Percentiles rank a stretch among this genome's conserved stretches.
These are phyloP conservation scores for Trichosporon ovoides DNA, from an alignment of 1,284 basidiomycete genomes.

Conservation along the genomic window DNA sequence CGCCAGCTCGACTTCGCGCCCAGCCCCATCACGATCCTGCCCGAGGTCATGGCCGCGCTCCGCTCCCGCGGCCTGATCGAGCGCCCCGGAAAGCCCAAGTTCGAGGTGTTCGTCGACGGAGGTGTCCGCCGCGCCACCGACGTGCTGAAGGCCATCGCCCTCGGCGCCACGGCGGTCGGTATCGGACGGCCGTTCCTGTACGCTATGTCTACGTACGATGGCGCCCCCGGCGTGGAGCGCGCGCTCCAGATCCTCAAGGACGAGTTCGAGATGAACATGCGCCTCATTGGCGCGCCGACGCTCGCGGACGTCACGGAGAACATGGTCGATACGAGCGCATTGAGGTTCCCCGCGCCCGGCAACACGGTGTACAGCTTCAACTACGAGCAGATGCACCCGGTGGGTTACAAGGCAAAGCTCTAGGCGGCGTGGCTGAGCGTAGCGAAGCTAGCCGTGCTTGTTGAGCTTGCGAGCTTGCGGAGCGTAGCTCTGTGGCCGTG, in stretches of 20 bases:
- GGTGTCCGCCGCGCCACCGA: constrained; percentile 87
- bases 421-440: background rate
- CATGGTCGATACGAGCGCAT: constrained; percentile 74
- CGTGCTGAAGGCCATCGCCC: constrained; percentile 83
- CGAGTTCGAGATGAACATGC: constrained; percentile 91
- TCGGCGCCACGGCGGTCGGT: constrained; percentile 76
- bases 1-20: constrained; percentile 87
- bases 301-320: constrained; percentile 71
- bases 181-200: constrained; percentile 78
- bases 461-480: too few relatives aligned
- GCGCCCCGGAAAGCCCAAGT: constrained; percentile 50
- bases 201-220: constrained; percentile 76
- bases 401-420: constrained; percentile 47
- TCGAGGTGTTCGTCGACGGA: constrained; percentile 89
- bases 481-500: too few relatives aligned
- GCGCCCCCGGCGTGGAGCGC: constrained; percentile 68
- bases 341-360: constrained; percentile 57
- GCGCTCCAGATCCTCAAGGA: constrained; percentile 74
- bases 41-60: constrained; percentile 74
- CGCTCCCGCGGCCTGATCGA: constrained; percentile 58
- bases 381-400: constrained; percentile 41
- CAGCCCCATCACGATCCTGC: constrained; percentile 82
- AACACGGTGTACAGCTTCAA: constrained; percentile 70
- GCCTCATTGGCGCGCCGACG: constrained; percentile 73
- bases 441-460: too few relatives aligned